Base-by-base conservation (phyloP, 495 filamentous ascomycete species). In the Aspergillus affinis region DNA sequence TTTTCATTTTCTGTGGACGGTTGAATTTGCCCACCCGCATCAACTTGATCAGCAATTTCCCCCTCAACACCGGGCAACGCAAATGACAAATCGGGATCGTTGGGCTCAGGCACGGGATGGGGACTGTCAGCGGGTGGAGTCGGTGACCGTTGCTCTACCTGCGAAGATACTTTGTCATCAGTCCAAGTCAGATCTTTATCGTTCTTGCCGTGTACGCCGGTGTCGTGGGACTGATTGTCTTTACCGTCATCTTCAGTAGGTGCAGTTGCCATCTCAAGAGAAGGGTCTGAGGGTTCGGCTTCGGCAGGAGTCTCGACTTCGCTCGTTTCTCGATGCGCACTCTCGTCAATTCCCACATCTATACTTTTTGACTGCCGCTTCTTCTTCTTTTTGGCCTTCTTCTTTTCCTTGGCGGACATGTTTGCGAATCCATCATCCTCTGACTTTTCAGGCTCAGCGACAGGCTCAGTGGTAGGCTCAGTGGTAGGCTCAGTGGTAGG, bases 191-290 rank as follows among this genome's bases (percentile, higher is more conserved):
- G 59, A 66, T 73, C 68, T 68, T 76, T 70, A 70, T 72, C 69
- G 69, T 65, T 69, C 55, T 54, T 62, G 67, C 66, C 68, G 69
- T 71, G 65, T 56, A 60, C 65, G 63, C 71, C 67, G 64, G 61
- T 75, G 73, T 72, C 75, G 75, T 73, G 75, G 73, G 75, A 78
- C 75, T 78, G 77, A 74, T 74, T 63, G 59, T 78, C 75, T 77
- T 80, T 78, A 78, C 75, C 74, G 72, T 78, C 72, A 71, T 77
- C 68, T 73, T 78, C 75, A 70, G 72, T 71, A 75, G 75, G 74
- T 66, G 68, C 68, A 68, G 61, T 47, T 65, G 69, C 72, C 67
- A 69, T 72, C 49, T 72, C 70, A 63, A 66, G 62, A 61, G 64
- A 61, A 44, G 60, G 47, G 49, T 72, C 72, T 54, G 69, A 57